A percentile compares a stretch with the other conserved stretches of the same genome.
These are phyloP conservation scores for Aspergillus phoenicis DNA, from an alignment of 2,329 filamentous ascomycete genomes.

Conservation along the genomic window DNA sequence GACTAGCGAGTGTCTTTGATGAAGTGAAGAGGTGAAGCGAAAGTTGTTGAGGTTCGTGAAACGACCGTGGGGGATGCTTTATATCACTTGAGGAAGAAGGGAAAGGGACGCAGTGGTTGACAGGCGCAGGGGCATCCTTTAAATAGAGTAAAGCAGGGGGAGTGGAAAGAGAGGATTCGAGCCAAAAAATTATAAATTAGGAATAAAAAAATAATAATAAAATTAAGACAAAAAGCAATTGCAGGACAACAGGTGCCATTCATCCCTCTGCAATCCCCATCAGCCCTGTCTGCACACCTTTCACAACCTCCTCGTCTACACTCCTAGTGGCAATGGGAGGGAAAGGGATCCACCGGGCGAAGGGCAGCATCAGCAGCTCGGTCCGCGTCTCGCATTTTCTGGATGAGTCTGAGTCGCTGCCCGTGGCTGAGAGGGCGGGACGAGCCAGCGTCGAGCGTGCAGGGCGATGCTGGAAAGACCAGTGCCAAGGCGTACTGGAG, in stretches of 20 bases:
- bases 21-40: constrained; percentile 2
- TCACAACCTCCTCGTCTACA: constrained; percentile 8
- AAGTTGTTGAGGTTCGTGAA: constrained; percentile 8
- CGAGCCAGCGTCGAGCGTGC: neutral
- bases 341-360: constrained; percentile 8
- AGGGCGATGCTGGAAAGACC: neutral
- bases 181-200: no score
- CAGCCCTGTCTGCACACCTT: constrained; percentile 18
- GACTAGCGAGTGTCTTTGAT: constrained; percentile 13
- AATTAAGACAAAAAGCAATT: constrained; percentile 3
- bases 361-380: constrained; percentile 6
- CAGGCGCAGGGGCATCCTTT: constrained; percentile 21
- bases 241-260: constrained; percentile 1
- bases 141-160: constrained; percentile 21
- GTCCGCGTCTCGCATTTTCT: constrained; percentile 8
- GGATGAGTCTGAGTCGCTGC: neutral
- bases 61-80: constrained; percentile 19
- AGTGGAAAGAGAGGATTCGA: neutral
- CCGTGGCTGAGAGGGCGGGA: constrained; percentile 5
- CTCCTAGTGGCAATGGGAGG: constrained; percentile 10
- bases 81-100: constrained; percentile 16
- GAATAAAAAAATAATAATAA: no score
- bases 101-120: constrained; percentile 18
- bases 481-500: neutral
- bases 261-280: constrained; percentile 5